A percentile compares a stretch with the other conserved stretches of the same genome.
Evolutionary conservation across 2,329 filamentous ascomycete genomes (phyloP).

Genomic region (Penicillium sp.): DNA sequence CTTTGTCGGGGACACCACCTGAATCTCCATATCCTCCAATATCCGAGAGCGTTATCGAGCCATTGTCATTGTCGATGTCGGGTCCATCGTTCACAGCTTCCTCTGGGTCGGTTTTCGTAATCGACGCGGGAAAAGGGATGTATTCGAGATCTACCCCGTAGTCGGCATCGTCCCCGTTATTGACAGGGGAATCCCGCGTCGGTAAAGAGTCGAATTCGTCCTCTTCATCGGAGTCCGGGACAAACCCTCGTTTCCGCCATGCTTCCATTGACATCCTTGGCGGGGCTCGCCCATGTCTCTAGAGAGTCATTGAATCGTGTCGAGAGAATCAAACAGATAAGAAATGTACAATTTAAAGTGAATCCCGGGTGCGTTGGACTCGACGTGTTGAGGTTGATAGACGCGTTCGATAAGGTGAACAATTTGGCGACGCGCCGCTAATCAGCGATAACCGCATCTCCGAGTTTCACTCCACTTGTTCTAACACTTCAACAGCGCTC

Average conservation of each 20-base stretch:
- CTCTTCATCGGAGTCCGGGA: constrained; percentile 49
- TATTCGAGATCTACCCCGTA: constrained; percentile 16
- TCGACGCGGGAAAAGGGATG: constrained; percentile 12
- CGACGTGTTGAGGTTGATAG: neutral
- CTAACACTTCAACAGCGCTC: neutral
- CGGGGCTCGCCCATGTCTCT: constrained; percentile 35
- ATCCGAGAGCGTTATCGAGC: constrained; percentile 3
- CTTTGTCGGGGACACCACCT: neutral
- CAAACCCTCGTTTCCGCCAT: constrained; percentile 50
- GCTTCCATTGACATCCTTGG: constrained; percentile 40
- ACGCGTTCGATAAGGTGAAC: constrained; percentile 2
- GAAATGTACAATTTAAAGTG: neutral
- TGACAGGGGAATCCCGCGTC: constrained; percentile 6
- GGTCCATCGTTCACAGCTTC: constrained; percentile 1
- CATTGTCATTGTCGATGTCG: neutral
- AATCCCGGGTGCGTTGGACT: neutral
- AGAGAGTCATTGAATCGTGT: constrained; percentile 24
- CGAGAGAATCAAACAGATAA: neutral
- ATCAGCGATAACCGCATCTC: constrained; percentile 24
- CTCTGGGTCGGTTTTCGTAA: neutral
- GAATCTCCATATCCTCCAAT: neutral
- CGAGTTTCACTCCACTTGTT: constrained; percentile 7
- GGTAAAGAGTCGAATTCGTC: constrained; percentile 39
- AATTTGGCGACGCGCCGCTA: constrained; percentile 26
- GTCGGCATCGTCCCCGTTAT: constrained; percentile 8